Evolutionary conservation across 768 basidiomycete species (phyloP).

Genomic region (Lentinula detonsa): DNA sequence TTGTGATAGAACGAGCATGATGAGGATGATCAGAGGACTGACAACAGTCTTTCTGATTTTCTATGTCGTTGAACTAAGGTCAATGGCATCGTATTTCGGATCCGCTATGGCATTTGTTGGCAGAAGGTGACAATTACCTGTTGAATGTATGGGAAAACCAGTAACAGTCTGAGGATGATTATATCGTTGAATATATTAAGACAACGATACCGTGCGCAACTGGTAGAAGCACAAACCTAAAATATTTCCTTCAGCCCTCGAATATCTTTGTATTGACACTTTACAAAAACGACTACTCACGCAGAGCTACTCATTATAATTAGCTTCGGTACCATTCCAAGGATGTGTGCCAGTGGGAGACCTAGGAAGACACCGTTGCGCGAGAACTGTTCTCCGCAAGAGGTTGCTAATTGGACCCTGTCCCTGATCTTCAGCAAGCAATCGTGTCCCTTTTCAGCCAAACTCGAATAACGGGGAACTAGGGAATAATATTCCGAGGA

Average conservation of each 20-base stretch:
- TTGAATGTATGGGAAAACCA: neutral
- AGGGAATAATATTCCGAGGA: neutral
- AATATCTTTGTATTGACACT: neutral
- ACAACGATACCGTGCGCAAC: neutral
- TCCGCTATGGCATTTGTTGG: neutral
- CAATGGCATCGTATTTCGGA: neutral
- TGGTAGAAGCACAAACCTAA: neutral
- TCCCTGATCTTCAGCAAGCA: neutral
- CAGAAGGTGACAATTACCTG: neutral
- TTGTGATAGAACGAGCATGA: no score
- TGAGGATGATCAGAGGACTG: no score
- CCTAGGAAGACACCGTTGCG: neutral
- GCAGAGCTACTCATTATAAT: neutral
- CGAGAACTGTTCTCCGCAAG: neutral
- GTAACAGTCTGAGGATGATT: neutral
- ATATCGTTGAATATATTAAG: neutral
- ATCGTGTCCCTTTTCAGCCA: neutral
- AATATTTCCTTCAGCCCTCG: neutral
- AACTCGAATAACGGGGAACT: neutral
- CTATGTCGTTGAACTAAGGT: neutral
- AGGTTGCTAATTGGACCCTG: neutral
- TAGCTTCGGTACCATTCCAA: neutral
- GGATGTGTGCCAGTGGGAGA: neutral
- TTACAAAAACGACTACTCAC: neutral
- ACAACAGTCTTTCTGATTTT: neutral